Percentiles rank a stretch among this genome's conserved stretches.
phyloP scores from a whole-genome alignment of 495 filamentous ascomycete genomes.

The Lophiostoma macrostomum region DNA sequence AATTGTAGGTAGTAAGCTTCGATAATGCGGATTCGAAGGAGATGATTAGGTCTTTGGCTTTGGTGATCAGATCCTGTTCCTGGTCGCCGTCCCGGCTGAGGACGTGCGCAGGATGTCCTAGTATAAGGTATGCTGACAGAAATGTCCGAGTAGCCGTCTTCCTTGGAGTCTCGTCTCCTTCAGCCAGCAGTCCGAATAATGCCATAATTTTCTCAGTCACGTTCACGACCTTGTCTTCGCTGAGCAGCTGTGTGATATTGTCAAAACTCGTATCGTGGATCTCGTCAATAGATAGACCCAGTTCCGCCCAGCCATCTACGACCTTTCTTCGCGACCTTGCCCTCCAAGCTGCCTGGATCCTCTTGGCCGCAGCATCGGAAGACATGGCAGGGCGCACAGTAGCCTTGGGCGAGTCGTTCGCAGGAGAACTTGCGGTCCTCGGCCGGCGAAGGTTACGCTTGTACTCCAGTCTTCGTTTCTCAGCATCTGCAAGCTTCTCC shows the following conservation, averaged over 20 bases:
- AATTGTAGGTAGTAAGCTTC: constrained; percentile 40
- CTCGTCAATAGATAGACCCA: constrained; percentile 71
- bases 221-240: constrained; percentile 66
- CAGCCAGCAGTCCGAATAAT: constrained; percentile 72
- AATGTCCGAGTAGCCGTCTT: constrained; percentile 85
- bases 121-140: constrained; percentile 85
- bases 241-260: constrained; percentile 72
- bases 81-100: constrained; percentile 76
- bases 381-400: constrained; percentile 8
- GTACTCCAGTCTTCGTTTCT: constrained; percentile 59
- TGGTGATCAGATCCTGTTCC: constrained; percentile 86
- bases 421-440: constrained; percentile 61
- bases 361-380: constrained; percentile 60
- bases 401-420: constrained; percentile 49
- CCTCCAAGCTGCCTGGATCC: constrained; percentile 79
- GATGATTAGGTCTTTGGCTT: constrained; percentile 79
- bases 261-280: constrained; percentile 79
- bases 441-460: constrained; percentile 53
- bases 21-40: constrained; percentile 76
- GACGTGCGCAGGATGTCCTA: constrained; percentile 88
- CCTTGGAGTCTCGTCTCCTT: constrained; percentile 64
- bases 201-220: constrained; percentile 70
- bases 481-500: constrained; percentile 83
- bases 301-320: constrained; percentile 55
- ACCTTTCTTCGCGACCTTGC: constrained; percentile 59